A percentile compares a stretch with the other conserved stretches of the same genome.
phyloP scores from a whole-genome alignment of 1,284 basidiomycete genomes.

The Cutaneotrichosporon dermatis region DNA sequence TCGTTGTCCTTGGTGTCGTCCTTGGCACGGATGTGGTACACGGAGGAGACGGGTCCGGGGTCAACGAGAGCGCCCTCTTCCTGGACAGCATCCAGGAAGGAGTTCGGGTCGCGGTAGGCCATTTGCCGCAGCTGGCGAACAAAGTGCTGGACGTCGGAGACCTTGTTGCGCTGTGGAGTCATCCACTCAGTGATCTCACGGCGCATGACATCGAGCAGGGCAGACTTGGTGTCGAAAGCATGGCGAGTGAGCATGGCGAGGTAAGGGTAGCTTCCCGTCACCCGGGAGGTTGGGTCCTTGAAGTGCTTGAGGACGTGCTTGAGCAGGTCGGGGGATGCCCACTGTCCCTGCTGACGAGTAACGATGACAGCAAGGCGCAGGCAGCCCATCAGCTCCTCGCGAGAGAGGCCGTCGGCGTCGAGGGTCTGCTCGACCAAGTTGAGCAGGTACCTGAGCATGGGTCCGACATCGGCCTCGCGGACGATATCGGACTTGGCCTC shows the following conservation, averaged over 20 bases:
- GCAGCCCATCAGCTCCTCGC: conserved; percentile 71
- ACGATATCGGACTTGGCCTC: conserved; percentile 10
- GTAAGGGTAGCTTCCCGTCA: conserved; percentile 68
- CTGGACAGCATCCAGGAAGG: conserved; percentile 71
- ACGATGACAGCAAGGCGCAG: conserved; percentile 76
- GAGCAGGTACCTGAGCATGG: conserved; percentile 58
- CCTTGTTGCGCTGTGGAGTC: conserved; percentile 62
- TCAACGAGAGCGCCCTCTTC: conserved; percentile 67
- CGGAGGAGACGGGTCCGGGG: conserved; percentile 58
- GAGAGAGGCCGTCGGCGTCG: conserved; percentile 51
- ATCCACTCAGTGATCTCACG: conserved; percentile 77
- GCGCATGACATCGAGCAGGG: conserved; percentile 69
- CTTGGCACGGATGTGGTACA: conserved; percentile 58
- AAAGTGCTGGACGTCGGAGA: conserved; percentile 68
- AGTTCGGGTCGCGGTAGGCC: conserved; percentile 71
- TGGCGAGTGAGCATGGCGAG: conserved; percentile 85
- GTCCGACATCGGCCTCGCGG: conserved; percentile 13
- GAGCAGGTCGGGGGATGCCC: conserved; percentile 64
- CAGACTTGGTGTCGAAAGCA: conserved; percentile 70
- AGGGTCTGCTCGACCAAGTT: conserved; percentile 68
- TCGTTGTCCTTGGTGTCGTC: conserved; percentile 11
- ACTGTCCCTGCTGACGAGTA: conserved; percentile 64
- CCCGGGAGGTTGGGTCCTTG: conserved; percentile 44
- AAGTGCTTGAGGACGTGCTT: conserved; percentile 63
- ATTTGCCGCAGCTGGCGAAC: conserved; percentile 73